Percentiles rank a stretch among this genome's conserved stretches.
Evolutionary conservation across 495 filamentous ascomycete species (phyloP).

Genomic region (Darksidea phi): DNA sequence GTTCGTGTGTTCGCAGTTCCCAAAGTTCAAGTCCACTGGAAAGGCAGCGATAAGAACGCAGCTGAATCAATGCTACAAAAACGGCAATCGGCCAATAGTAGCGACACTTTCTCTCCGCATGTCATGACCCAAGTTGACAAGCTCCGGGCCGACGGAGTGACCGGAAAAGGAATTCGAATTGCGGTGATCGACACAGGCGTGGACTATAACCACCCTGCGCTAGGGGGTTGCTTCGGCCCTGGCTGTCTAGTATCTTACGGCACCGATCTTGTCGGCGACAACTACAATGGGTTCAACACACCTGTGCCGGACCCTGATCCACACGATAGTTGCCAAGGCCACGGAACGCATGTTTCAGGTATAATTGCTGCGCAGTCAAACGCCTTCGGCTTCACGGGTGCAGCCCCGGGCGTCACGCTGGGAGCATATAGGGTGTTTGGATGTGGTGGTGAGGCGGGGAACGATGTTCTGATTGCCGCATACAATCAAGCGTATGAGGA

Average conservation of each 20-base stretch:
- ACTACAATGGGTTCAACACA: background rate
- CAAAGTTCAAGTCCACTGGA: background rate
- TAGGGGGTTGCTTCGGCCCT: constrained; percentile 13
- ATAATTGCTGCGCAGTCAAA: constrained; percentile 12
- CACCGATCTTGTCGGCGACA: constrained; percentile 5
- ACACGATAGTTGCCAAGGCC: background rate
- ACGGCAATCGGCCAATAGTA: background rate
- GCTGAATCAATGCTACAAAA: background rate
- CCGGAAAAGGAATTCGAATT: constrained; percentile 4
- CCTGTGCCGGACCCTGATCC: constrained; percentile 4
- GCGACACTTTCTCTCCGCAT: constrained; percentile 3
- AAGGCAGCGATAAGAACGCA: background rate
- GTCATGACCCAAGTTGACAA: constrained; percentile 5
- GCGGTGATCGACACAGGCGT: constrained; percentile 14
- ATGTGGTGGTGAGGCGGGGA: background rate
- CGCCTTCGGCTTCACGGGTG: constrained; percentile 9
- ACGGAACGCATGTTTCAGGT: constrained; percentile 6
- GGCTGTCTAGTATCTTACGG: constrained; percentile 5
- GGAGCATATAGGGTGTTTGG: constrained; percentile 4
- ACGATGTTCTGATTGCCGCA: constrained; percentile 7
- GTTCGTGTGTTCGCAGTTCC: background rate
- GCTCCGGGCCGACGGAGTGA: constrained; percentile 5
- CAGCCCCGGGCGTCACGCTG: constrained; percentile 4
- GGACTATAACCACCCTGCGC: constrained; percentile 12
- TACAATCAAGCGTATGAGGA: constrained; percentile 7